phyloP scores from a whole-genome alignment of 2,329 filamentous ascomycete genomes.

The Diaporthe sp. region DNA sequence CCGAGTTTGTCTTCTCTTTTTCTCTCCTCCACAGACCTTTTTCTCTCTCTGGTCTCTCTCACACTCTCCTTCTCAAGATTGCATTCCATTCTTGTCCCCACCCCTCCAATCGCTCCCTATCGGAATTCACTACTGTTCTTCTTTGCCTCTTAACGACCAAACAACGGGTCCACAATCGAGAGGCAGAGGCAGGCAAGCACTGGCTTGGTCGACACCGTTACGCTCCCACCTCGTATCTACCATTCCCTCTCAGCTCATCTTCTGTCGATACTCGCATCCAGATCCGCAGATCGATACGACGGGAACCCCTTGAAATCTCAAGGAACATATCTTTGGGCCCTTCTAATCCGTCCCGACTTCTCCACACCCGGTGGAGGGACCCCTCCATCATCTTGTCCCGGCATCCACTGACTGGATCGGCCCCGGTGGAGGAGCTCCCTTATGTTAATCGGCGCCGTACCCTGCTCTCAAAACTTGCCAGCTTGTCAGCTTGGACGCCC shows the following conservation, averaged over 20 bases:
- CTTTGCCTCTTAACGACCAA: neutral
- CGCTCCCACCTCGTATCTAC: neutral
- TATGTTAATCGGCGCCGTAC: conserved; percentile 21
- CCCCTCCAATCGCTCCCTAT: neutral
- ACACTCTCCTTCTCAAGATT: neutral
- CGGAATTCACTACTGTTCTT: neutral
- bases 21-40: neutral
- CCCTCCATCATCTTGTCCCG: conserved; percentile 31
- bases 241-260: neutral
- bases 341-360: conserved; percentile 18
- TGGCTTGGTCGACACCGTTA: neutral
- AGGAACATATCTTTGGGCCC: neutral
- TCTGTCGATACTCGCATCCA: conserved; percentile 9
- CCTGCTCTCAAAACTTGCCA: conserved; percentile 22
- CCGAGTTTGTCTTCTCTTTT: neutral
- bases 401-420: conserved; percentile 27
- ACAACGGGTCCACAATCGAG: neutral
- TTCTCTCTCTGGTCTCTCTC: neutral
- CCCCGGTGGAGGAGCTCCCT: conserved; percentile 22
- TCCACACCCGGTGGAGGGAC: conserved; percentile 27
- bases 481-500: conserved; percentile 5
- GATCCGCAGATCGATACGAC: conserved; percentile 8
- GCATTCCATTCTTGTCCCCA: neutral
- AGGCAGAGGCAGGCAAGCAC: neutral
- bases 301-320: conserved; percentile 27